Evolutionary conservation across 2,329 filamentous ascomycete genomes (phyloP), one percentile per base, ranked within the genome.

Genomic region (Xylariaceae sp.): DNA sequence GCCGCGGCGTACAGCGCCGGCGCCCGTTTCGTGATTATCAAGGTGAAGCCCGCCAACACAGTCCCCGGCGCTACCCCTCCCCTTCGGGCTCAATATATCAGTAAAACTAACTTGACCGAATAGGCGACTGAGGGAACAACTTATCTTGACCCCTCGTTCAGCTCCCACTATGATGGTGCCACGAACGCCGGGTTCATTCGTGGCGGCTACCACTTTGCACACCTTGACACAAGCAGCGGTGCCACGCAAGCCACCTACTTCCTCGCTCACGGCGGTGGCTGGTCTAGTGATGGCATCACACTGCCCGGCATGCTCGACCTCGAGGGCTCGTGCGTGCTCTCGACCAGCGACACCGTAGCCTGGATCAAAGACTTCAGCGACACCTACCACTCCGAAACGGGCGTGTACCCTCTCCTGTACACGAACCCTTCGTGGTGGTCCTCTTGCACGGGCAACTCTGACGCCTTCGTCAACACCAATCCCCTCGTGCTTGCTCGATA

Each of bases 281-380:
- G 80, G 80, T 71, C 71, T 18, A 65, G 63, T 16, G 79, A 83
- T 58, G 77, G 78, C 47, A 74, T 73, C 57, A 83, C 79, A 8
- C 71, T 83, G 0, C 80, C 79, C 1, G 79, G 80, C 3, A 80
- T 82, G 78, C 70, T 83, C 6, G 80, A 81, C 60, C 70, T 82
- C 12, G 79, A 81, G 67, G 73, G 72, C 5, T 63, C 65, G 48
- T 80, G 78, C 66, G 78, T 75, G 6, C 67, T 80, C 55, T 74
- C 72, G 42, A 54, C 66, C 3, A 68, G 67, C n/a, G 67, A 63
- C 36, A 80, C 80, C 72, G 75, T 79, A 1, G 61, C 69, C 16
- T 83, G 79, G 79, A 76, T 83, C 67, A 63, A 69, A 53, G 74
- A 76, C 56, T 83, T 83, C 65, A 74, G 75, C 55, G 68, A 78